Evolutionary conservation across 768 basidiomycete genomes (phyloP).

Genomic region (Calvatia gigantea): DNA sequence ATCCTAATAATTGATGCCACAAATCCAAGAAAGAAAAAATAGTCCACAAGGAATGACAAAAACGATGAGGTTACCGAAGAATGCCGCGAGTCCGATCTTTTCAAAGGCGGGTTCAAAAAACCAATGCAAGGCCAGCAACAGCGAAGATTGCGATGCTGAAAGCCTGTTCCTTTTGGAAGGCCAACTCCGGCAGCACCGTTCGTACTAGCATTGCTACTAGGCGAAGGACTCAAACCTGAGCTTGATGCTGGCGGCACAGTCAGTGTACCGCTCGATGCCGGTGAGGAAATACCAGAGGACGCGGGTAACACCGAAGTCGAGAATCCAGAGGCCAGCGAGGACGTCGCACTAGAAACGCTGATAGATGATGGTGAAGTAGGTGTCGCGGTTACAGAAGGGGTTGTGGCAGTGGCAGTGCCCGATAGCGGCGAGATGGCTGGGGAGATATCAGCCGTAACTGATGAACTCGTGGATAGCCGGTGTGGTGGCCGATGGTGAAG

Average conservation of each 20-base stretch:
- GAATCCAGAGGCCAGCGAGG: slow-evolving; percentile 4
- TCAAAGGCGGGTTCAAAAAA: too few species aligned
- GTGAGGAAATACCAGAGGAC: background rate
- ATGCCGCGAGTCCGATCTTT: too few species aligned
- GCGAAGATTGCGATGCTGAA: background rate
- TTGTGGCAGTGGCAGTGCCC: background rate
- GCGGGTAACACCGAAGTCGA: background rate
- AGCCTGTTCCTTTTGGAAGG: background rate
- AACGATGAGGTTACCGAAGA: too few species aligned
- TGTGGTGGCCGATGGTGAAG: slow-evolving; percentile 16
- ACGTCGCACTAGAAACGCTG: background rate
- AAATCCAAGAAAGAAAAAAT: background rate
- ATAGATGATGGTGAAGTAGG: slow-evolving; percentile 5
- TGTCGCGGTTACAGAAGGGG: slow-evolving; percentile 5
- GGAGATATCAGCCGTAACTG: background rate
- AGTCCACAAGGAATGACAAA: background rate
- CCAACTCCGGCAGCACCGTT: background rate
- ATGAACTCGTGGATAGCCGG: slow-evolving; percentile 13
- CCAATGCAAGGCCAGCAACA: slow-evolving; percentile 5
- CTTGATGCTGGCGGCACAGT: background rate
- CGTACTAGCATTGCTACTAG: background rate
- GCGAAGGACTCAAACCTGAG: background rate
- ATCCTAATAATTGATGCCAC: background rate
- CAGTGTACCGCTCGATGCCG: background rate
- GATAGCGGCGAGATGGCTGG: slow-evolving; percentile 8